Percentiles rank a stretch among this genome's conserved stretches.
Conservation (phyloP, 129 eudicot species). For the Chrysanthemum lavandulifolium region DNA sequence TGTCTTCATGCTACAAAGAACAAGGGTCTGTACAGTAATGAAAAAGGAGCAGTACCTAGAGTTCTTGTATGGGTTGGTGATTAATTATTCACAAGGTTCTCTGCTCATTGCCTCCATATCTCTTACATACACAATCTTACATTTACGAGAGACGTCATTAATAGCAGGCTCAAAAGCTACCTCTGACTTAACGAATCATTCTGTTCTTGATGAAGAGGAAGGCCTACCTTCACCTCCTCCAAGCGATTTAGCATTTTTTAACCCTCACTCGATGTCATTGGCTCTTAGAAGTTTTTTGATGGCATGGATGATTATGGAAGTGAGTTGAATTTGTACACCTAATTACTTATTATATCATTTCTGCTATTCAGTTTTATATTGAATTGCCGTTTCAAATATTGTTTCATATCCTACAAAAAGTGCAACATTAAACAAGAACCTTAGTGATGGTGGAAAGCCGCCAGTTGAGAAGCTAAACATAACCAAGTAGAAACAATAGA, state of each 20-base stretch:
- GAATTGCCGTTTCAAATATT: constrained; percentile 49
- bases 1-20: too few relatives aligned
- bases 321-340: too few relatives aligned
- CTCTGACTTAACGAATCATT: constrained; percentile 63
- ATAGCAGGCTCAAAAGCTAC: constrained; percentile 48
- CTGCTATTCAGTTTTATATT: constrained; percentile 40
- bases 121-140: too few relatives aligned
- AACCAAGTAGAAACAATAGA: constrained; percentile 37
- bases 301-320: constrained; percentile 91
- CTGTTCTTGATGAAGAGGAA: constrained; percentile 68
- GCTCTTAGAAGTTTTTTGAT: constrained; percentile 59
- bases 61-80: too few relatives aligned
- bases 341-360: too few relatives aligned
- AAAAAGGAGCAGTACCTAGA: too few relatives aligned
- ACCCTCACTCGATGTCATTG: constrained; percentile 47
- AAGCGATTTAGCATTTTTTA: constrained; percentile 72
- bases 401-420: constrained; percentile 66
- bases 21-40: too few relatives aligned
- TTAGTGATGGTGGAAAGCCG: constrained; percentile 44
- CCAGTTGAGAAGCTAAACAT: constrained; percentile 33
- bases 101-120: too few relatives aligned
- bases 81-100: too few relatives aligned
- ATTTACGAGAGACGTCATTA: too few relatives aligned
- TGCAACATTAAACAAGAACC: constrained; percentile 58
- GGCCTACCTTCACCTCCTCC: constrained; percentile 96